Base-by-base conservation (phyloP, 1,284 basidiomycete species). In the Cryptococcus deneoformans region DNA sequence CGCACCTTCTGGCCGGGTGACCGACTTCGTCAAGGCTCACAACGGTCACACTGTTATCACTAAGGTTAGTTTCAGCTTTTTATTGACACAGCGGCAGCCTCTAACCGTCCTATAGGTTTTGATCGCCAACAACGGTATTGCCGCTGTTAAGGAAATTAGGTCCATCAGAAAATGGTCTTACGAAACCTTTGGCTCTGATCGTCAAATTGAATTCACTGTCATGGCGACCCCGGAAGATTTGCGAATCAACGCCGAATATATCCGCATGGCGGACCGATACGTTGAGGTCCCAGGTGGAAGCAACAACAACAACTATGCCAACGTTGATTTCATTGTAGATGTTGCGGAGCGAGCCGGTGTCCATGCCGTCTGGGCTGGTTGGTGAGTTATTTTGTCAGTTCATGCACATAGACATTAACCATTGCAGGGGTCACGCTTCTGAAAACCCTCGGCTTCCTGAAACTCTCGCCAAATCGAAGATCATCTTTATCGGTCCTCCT, bases 271-370 rank as follows among this genome's bases (percentile, higher is more conserved):
- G 39, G 96, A 99, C 79, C 88, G 94, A 72, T 99, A 96, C 76
- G 90, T 99, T 69, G 96, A 99, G 79, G 96, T 99, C 6, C 95
- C 96, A 29, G 96, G 96, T 66, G 96, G 96, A 61, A 86, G 88
- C 50, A 99, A 99, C 79, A 99, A 99, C 83, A 96, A 99, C 84
- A 99, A 99, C 80, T 99, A 99, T 76, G 96, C 96, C 69, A 99
- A 99, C 76, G 96, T 99, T 69, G 96, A 99, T 76, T 88, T 98
- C 70, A 99, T 99, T 71, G 91, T 99, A 63, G 96, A 99, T 73
- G 87, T 99, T 59, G 96, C 96, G 46, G 94, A 99, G 80, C 88
- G 96, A 64, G 85, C 92, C 37, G 94, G 93, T 49, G 96, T 99
- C 2, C 95, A 99, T 76, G 96, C 96, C 50, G 96, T 99, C 40